Base-by-base conservation (phyloP, 176 grass and related monocot genomes). In the Carex cristatella region DNA sequence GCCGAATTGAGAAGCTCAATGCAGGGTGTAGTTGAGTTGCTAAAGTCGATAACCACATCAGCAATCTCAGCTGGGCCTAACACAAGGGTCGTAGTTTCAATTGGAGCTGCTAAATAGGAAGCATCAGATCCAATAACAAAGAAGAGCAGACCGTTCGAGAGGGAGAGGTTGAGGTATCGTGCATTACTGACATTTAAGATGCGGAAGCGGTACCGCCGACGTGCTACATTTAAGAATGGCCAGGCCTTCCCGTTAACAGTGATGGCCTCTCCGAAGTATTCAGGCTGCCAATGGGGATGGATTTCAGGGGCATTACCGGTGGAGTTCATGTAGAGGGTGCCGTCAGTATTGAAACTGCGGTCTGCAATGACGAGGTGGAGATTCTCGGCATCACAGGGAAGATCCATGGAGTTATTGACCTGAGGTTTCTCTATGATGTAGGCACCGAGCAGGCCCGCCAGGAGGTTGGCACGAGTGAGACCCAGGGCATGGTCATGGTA, bases 401-500 rank as follows among this genome's bases (percentile, higher is more conserved):
- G 84, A 5, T 49, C 42, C 73, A 86, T 68, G 3, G 74, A 74
- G 15, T 10, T 10, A 19, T 86, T 61, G 44, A 86, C 10, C 31
- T 61, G 35, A 12, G 84, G 84, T n/a, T 86, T 86, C 42, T 86
- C 55, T 11, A 86, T 80, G 74, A 86, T 37, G 61, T 86, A 86
- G 14, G 84, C 74, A 23, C 84, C 84, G 1, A 86, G 75, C 6
- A 86, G 84, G 2, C 84, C 84, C 0, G 84, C 84, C 10, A 86
- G 44, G 84, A 86, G 84, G 61, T 86, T 86, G 3, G 16, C 84
- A 56, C 82, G 82, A 31, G 82, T 84, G 82, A 84, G 82, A 56
- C 82, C 82, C 53, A 84, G 82, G 35, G 82, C 84, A 66, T 86
- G 84, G 16, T 86, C 84, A 27, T 86, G 84, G 18, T 85, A 85